Percentiles rank a stretch among this genome's conserved stretches.
Evolutionary conservation across 495 filamentous ascomycete genomes (phyloP).

Genomic region (Daldinia loculata): DNA sequence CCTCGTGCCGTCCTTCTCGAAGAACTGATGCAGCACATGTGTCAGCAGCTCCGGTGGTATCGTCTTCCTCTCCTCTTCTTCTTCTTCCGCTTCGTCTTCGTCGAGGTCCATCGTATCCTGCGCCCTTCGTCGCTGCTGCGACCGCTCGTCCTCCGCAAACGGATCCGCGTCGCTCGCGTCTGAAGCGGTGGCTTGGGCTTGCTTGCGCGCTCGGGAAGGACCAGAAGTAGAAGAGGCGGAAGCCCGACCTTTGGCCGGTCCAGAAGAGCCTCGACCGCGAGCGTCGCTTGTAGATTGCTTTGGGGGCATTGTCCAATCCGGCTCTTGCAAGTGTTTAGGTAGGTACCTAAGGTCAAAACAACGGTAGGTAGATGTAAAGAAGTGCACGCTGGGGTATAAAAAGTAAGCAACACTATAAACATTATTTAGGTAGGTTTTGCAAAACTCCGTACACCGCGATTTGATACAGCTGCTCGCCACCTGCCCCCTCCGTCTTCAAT

Average conservation of each 20-base stretch:
- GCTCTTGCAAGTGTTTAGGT: neutral
- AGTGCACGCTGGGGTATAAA: neutral
- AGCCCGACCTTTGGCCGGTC: constrained; percentile 7
- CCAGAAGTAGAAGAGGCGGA: constrained; percentile 8
- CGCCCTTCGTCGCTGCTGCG: constrained; percentile 1
- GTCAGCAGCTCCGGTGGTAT: constrained; percentile 81
- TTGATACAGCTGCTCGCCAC: constrained; percentile 32
- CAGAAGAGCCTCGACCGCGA: constrained; percentile 17
- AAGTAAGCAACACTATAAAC: neutral
- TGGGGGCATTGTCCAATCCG: constrained; percentile 24
- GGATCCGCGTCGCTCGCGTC: constrained; percentile 34
- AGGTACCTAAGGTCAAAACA: neutral
- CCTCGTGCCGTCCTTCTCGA: constrained; percentile 72
- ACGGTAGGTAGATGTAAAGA: neutral
- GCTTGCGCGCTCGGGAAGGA: constrained; percentile 20
- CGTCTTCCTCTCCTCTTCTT: constrained; percentile 48
- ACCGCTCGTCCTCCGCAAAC: constrained; percentile 35
- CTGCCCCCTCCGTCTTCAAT: constrained; percentile 15
- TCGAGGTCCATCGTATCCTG: constrained; percentile 38
- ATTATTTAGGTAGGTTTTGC: constrained; percentile 1
- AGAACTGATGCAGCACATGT: constrained; percentile 78
- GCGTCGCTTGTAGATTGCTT: constrained; percentile 26
- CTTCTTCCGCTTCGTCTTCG: constrained; percentile 45
- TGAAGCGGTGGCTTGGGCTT: constrained; percentile 15
- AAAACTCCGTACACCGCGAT: neutral